Evolutionary conservation across 768 basidiomycete species (phyloP).

Genomic region (Leucosporidium scottii): DNA sequence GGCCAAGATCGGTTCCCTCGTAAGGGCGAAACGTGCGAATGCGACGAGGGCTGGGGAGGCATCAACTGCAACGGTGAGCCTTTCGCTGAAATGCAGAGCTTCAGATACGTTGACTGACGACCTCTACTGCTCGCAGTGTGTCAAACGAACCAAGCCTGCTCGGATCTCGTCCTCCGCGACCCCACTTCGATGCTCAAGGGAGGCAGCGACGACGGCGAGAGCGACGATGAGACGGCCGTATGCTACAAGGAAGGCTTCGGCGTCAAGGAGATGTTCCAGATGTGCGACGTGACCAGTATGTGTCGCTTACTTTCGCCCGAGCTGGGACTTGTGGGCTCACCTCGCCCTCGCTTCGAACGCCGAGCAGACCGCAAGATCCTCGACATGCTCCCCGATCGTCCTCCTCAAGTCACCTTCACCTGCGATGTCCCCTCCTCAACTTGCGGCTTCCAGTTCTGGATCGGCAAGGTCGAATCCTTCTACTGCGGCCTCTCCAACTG

Average conservation of each 20-base stretch:
- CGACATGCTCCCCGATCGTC: conserved; percentile 80
- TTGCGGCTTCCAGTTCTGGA: conserved; percentile 98
- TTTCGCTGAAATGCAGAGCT: too few relatives aligned
- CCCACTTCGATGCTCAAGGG: conserved; percentile 28
- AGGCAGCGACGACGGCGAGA: conserved; percentile 62
- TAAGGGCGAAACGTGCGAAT: conserved; percentile 68
- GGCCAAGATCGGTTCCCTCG: conserved; percentile 76
- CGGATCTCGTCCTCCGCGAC: conserved; percentile 57
- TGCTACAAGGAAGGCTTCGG: conserved; percentile 91
- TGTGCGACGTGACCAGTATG: conserved; percentile 97
- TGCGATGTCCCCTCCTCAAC: conserved; percentile 60
- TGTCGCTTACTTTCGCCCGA: conserved; percentile 17
- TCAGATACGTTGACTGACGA: background rate
- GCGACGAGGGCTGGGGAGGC: conserved; percentile 90
- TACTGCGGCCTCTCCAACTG: conserved; percentile 82
- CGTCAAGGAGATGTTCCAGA: conserved; percentile 91
- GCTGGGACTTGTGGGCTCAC: background rate
- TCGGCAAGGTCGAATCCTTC: conserved; percentile 86
- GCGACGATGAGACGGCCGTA: conserved; percentile 60
- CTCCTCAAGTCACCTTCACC: conserved; percentile 93
- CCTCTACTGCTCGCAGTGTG: conserved; percentile 57
- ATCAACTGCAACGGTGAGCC: conserved; percentile 90
- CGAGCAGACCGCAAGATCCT: conserved; percentile 80
- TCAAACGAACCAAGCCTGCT: conserved; percentile 69
- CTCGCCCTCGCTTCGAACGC: background rate